Conservation (phyloP, 352 stramenopile genomes). For the Phytophthora brassicae region DNA sequence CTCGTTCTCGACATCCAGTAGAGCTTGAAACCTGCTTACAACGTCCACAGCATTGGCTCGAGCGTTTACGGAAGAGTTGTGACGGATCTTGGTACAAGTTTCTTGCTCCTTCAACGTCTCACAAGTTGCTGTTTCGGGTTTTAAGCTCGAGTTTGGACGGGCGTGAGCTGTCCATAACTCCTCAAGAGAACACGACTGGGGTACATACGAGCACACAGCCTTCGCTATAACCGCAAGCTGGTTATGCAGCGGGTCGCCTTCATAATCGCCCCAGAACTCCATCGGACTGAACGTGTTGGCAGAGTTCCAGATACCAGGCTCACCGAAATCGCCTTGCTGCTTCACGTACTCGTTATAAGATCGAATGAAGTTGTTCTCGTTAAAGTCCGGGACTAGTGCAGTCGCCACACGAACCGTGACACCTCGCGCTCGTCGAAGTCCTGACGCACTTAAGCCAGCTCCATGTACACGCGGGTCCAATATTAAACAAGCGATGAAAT, state of each 20-base stretch:
- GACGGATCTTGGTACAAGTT: constrained; percentile 32
- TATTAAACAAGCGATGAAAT: constrained; percentile 37
- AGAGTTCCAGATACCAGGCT: constrained; percentile 37
- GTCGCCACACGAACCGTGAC: constrained; percentile 32
- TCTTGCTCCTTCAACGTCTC: constrained; percentile 13
- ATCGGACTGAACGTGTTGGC: constrained; percentile 37
- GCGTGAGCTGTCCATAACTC: constrained; percentile 25
- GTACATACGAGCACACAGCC: constrained; percentile 35
- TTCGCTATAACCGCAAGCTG: constrained; percentile 37
- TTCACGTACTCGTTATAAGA: constrained; percentile 53
- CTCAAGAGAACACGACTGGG: constrained; percentile 30
- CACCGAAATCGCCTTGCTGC: constrained; percentile 37
- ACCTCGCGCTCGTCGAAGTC: constrained; percentile 34
- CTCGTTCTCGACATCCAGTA: constrained; percentile 25
- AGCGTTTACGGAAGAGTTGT: constrained; percentile 3
- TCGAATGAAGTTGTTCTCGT: constrained; percentile 41
- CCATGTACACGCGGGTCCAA: constrained; percentile 41
- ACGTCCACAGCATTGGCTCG: constrained; percentile 11
- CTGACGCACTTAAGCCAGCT: constrained; percentile 37
- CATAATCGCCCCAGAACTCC: constrained; percentile 44
- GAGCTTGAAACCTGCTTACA: constrained; percentile 17
- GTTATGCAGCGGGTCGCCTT: constrained; percentile 33
- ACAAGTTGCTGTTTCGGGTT: neutral
- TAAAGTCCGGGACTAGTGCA: constrained; percentile 22
- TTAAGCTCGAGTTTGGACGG: neutral